Percentiles rank a stretch among this genome's conserved stretches.
These are phyloP conservation scores for Termitomyces sp. DNA, from an alignment of 768 basidiomycete genomes.

Conservation along the genomic window DNA sequence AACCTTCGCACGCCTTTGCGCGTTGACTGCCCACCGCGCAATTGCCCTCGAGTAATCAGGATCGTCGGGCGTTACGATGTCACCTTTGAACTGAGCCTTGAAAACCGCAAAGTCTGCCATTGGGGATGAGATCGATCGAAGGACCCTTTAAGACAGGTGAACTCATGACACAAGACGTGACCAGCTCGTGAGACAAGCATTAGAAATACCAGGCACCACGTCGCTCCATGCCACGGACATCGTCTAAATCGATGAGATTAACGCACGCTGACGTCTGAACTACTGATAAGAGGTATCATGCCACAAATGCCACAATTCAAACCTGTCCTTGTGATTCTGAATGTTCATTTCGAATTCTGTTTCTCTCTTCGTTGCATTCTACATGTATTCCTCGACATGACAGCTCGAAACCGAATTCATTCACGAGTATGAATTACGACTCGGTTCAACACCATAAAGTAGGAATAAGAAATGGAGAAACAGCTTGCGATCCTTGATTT, in stretches of 20 bases:
- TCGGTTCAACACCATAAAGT: not conserved
- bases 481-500: too few species aligned
- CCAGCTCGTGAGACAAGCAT: not conserved
- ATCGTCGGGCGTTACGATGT: constrained; percentile 8
- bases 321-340: too few species aligned
- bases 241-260: not conserved
- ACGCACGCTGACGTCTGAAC: not conserved
- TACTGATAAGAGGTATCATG: not conserved
- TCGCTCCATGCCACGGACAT: not conserved
- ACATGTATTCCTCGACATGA: not conserved
- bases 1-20: constrained; percentile 13
- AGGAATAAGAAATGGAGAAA: not conserved
- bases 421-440: not conserved
- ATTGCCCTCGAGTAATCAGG: constrained; percentile 14
- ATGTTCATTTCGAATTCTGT: not conserved
- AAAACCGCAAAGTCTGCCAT: constrained; percentile 1
- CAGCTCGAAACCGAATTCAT: not conserved
- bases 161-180: not conserved
- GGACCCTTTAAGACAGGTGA: not conserved
- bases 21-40: constrained; percentile 17
- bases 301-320: not conserved
- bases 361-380: not conserved
- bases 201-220: not conserved
- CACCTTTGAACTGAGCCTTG: constrained; percentile 13
- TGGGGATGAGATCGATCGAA: not conserved